Evolutionary conservation across 2,329 filamentous ascomycete genomes (phyloP).

Genomic region (Colletotrichum orchidophilum): DNA sequence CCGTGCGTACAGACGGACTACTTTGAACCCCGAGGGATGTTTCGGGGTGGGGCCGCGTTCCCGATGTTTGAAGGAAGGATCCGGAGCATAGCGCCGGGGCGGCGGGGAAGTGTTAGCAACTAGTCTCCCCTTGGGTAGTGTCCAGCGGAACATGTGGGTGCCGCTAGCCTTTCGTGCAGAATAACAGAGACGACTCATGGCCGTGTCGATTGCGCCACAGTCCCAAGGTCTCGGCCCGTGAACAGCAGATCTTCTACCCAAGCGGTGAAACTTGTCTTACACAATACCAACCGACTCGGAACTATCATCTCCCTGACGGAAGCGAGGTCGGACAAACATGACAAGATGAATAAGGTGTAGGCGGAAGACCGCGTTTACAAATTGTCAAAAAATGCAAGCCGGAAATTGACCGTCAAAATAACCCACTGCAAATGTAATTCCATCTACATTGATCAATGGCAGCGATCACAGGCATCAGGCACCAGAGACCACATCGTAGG

Average conservation of each 20-base stretch:
- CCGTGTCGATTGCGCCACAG: background rate
- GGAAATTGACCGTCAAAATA: background rate
- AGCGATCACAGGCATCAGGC: background rate
- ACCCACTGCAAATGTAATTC: background rate
- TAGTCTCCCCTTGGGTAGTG: too few relatives aligned
- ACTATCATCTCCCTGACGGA: background rate
- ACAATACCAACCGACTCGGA: background rate
- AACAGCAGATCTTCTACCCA: background rate
- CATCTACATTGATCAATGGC: background rate
- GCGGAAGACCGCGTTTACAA: background rate
- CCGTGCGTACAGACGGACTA: background rate
- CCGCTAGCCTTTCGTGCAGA: background rate
- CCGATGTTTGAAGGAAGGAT: background rate
- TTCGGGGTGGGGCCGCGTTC: background rate
- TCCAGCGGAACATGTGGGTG: too few relatives aligned
- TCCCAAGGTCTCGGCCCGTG: background rate
- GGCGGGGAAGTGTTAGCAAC: too few relatives aligned
- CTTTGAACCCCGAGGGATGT: background rate
- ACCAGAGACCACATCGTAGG: too few relatives aligned
- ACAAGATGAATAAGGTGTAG: background rate
- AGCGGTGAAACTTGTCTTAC: background rate
- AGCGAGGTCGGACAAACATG: background rate
- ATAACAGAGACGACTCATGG: background rate
- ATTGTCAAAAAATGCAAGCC: background rate
- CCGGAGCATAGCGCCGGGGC: too few relatives aligned